Evolutionary conservation across 768 basidiomycete genomes (phyloP).

Genomic region (Pisolithus orientalis): DNA sequence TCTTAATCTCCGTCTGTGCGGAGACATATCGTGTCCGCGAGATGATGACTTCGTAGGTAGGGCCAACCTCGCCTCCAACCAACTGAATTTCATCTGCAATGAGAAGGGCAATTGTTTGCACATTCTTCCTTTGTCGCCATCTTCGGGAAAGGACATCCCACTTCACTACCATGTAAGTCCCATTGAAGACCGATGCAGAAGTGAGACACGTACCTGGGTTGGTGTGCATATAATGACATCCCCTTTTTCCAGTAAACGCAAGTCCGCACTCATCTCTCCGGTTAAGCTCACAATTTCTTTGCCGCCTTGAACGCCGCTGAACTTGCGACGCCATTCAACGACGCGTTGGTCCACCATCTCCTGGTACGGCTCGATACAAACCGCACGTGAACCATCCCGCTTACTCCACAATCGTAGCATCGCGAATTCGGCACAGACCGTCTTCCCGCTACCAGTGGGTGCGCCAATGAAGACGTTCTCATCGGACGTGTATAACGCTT

Average conservation of each 20-base stretch:
- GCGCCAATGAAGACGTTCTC: constrained; percentile 97
- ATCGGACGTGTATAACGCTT: constrained; percentile 91
- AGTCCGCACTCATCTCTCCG: constrained; percentile 89
- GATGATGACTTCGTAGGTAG: constrained; percentile 93
- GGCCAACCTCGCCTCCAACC: constrained; percentile 91
- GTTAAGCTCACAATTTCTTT: constrained; percentile 93
- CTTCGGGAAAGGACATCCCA: constrained; percentile 94
- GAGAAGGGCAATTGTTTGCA: constrained; percentile 85
- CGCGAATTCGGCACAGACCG: constrained; percentile 95
- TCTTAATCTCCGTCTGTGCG: constrained; percentile 87
- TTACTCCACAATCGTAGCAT: constrained; percentile 93
- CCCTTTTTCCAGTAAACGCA: constrained; percentile 83
- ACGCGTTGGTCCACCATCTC: constrained; percentile 95
- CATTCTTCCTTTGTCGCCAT: constrained; percentile 96
- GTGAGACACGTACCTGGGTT: constrained; percentile 52
- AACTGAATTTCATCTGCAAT: constrained; percentile 96
- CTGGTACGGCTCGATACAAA: constrained; percentile 94
- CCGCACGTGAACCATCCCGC: constrained; percentile 71
- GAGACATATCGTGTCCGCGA: constrained; percentile 97
- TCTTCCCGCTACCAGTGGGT: constrained; percentile 96
- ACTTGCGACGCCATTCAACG: constrained; percentile 84
- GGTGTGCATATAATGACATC: constrained; percentile 96
- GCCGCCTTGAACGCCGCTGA: constrained; percentile 74
- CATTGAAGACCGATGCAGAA: not conserved
- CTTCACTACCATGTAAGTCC: constrained; percentile 31